These are phyloP conservation scores for Tuber aestivum DNA, from an alignment of 495 filamentous ascomycete species.

Conservation along the genomic window DNA sequence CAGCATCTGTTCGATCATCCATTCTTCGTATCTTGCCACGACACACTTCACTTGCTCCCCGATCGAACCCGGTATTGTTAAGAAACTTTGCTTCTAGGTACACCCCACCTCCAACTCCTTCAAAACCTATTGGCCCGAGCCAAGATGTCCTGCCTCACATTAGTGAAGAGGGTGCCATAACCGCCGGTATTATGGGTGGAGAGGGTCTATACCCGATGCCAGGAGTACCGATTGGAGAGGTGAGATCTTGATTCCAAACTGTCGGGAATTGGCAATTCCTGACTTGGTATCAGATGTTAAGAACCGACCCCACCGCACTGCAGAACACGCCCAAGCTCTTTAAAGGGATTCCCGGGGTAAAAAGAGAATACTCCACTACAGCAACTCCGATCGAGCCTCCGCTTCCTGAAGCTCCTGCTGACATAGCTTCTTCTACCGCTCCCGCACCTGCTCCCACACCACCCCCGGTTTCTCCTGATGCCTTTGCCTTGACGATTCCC, in stretches of 20 bases:
- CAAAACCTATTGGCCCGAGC: constrained; percentile 48
- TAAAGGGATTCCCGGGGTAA: constrained; percentile 46
- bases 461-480: constrained; percentile 16
- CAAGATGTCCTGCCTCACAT: constrained; percentile 56
- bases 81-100: constrained; percentile 8
- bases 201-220: constrained; percentile 57
- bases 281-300: constrained; percentile 52
- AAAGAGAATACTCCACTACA: constrained; percentile 33
- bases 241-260: constrained; percentile 43
- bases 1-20: constrained; percentile 19
- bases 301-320: constrained; percentile 56
- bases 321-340: constrained; percentile 65
- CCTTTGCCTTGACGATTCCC: constrained; percentile 38
- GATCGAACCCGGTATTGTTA: background rate
- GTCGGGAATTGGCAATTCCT: constrained; percentile 5
- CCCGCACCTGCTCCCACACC: background rate
- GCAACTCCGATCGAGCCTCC: constrained; percentile 1
- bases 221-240: constrained; percentile 61
- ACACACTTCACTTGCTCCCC: background rate
- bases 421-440: constrained; percentile 7
- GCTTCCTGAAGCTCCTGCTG: background rate
- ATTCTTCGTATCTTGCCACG: constrained; percentile 3
- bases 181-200: constrained; percentile 53
- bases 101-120: constrained; percentile 17
- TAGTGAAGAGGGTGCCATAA: constrained; percentile 59